phyloP scores from a whole-genome alignment of 2,329 filamentous ascomycete species.

The Thielaviopsis populi region DNA sequence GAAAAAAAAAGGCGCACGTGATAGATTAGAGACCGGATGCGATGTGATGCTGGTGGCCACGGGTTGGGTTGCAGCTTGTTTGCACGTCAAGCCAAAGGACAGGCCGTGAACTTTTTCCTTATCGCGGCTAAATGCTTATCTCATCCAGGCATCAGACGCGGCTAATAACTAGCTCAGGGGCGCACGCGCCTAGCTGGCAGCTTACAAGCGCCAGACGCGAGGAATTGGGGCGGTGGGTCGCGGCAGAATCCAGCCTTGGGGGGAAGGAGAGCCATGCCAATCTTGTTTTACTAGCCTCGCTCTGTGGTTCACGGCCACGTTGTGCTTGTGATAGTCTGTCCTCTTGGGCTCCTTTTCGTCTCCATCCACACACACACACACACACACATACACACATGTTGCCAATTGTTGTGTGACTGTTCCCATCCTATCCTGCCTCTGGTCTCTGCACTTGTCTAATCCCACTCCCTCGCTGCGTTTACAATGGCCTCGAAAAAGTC shows the following conservation, averaged over 20 bases:
- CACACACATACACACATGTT: not conserved
- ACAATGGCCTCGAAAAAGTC: conserved; percentile 9
- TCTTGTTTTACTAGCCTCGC: not conserved
- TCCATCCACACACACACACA: not conserved
- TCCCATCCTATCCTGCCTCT: not conserved
- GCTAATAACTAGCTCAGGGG: not conserved
- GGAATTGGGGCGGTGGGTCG: conserved; percentile 13
- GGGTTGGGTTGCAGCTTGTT: not conserved
- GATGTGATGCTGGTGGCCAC: not conserved
- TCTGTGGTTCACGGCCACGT: not conserved
- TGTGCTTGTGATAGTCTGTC: not conserved
- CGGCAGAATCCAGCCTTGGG: conserved; percentile 17
- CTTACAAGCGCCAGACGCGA: not conserved
- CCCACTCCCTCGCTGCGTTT: not conserved
- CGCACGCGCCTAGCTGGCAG: not conserved
- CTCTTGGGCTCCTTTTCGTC: not conserved
- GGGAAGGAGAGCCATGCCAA: not conserved
- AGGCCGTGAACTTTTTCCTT: conserved; percentile 8
- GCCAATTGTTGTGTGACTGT: not conserved
- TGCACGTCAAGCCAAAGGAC: not conserved
- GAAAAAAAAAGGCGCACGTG: not conserved
- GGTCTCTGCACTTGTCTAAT: conserved; percentile 5
- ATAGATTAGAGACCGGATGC: not conserved
- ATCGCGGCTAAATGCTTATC: conserved; percentile 5
- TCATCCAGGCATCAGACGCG: not conserved